A percentile compares a stretch with the other conserved stretches of the same genome.
These are phyloP conservation scores for Annona squamosa DNA, from an alignment of 164 flowering plant genomes.

Conservation along the genomic window DNA sequence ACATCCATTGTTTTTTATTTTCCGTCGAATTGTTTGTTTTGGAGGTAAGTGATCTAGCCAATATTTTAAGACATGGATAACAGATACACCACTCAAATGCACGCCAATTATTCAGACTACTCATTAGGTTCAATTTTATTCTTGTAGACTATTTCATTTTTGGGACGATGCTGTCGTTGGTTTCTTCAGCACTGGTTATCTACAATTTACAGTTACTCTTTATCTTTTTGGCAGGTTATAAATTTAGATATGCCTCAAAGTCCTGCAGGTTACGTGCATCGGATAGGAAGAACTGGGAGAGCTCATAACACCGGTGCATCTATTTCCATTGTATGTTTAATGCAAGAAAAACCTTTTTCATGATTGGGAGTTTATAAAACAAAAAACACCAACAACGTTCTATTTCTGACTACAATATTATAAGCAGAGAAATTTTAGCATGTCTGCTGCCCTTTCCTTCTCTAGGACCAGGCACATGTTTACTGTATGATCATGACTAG, in stretches of 20 bases:
- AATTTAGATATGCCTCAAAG: slow-evolving; percentile 84
- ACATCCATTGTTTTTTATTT: too few species aligned
- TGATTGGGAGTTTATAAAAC: not conserved
- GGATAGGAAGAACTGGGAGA: slow-evolving; percentile 98
- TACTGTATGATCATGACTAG: not conserved
- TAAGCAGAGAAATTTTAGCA: not conserved
- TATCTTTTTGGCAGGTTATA: slow-evolving; percentile 51
- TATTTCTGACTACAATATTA: not conserved
- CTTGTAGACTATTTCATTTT: not conserved
- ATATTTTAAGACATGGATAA: too few species aligned
- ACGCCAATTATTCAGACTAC: too few species aligned
- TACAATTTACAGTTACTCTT: not conserved
- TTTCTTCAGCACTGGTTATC: not conserved
- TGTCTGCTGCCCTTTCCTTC: not conserved
- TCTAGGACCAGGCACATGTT: not conserved
- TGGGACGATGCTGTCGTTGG: not conserved
- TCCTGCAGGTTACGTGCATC: slow-evolving; percentile 79
- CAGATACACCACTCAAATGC: too few species aligned
- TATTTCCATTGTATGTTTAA: slow-evolving; percentile 70
- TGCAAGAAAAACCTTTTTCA: not conserved
- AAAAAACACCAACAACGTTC: not conserved
- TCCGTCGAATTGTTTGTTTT: too few species aligned
- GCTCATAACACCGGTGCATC: slow-evolving; percentile 81
- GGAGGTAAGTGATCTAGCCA: too few species aligned
- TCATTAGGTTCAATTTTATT: not conserved